phyloP scores from a whole-genome alignment of 73 alveolate species.

The Paramecium primaurelia region DNA sequence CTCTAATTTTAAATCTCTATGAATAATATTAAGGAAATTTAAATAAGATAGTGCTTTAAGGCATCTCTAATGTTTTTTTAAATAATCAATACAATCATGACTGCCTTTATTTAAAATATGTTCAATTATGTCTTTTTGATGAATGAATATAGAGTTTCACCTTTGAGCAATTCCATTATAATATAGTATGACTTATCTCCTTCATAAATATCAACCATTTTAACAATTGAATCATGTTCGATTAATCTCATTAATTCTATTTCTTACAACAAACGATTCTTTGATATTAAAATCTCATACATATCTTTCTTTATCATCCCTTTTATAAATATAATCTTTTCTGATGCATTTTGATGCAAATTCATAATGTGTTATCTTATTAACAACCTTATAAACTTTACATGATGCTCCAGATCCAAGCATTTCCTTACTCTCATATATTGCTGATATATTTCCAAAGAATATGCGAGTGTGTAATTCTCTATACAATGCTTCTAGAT shows the following conservation, averaged over 20 bases:
- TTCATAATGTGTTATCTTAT: background rate
- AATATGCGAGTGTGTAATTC: background rate
- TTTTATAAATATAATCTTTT: slow-evolving; percentile 32
- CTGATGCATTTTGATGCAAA: slow-evolving; percentile 43
- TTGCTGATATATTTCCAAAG: background rate
- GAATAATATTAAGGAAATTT: slow-evolving; percentile 58
- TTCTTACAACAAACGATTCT: slow-evolving; percentile 38
- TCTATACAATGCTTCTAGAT: background rate
- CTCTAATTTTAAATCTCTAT: slow-evolving; percentile 73
- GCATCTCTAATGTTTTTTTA: background rate
- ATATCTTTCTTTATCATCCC: slow-evolving; percentile 31
- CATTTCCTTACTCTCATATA: background rate
- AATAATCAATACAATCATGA: background rate
- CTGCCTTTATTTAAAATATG: background rate
- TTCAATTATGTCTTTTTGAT: background rate
- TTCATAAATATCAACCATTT: slow-evolving; percentile 14
- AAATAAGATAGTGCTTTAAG: slow-evolving; percentile 54
- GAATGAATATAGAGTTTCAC: background rate
- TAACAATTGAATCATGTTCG: background rate
- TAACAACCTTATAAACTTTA: background rate
- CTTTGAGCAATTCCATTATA: background rate
- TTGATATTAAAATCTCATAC: background rate
- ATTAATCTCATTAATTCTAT: background rate
- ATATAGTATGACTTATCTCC: slow-evolving; percentile 26
- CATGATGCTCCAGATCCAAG: slow-evolving; percentile 17